These are phyloP conservation scores for Ascocoryne sarcoides DNA, from an alignment of 2,329 filamentous ascomycete species.

Conservation along the genomic window DNA sequence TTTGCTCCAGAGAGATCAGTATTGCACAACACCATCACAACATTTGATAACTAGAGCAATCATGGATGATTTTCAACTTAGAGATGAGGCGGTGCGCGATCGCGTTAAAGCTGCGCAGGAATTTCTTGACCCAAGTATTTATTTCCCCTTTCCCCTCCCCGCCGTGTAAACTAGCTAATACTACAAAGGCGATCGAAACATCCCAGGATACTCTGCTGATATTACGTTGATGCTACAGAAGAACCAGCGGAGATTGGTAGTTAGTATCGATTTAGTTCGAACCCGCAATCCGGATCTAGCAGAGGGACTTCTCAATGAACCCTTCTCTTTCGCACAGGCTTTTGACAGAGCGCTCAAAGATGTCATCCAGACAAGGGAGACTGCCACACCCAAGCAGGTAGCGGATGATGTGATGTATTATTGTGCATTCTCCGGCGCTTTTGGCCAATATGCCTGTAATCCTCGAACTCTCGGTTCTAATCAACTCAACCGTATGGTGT, in stretches of 20 bases:
- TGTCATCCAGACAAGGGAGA: slow-evolving; percentile 71
- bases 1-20: too few species aligned
- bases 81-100: slow-evolving; percentile 77
- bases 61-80: slow-evolving; percentile 65
- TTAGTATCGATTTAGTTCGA: slow-evolving; percentile 85
- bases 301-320: slow-evolving; percentile 66
- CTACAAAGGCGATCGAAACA: slow-evolving; percentile 17
- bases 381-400: slow-evolving; percentile 66
- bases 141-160: slow-evolving; percentile 26
- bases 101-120: slow-evolving; percentile 82
- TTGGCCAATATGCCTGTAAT: slow-evolving; percentile 91
- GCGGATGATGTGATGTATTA: slow-evolving; percentile 81
- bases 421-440: slow-evolving; percentile 93
- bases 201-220: slow-evolving; percentile 73
- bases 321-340: slow-evolving; percentile 80
- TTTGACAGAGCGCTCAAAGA: slow-evolving; percentile 89
- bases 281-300: slow-evolving; percentile 79
- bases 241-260: slow-evolving; percentile 54
- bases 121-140: slow-evolving; percentile 82
- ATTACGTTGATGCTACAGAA: slow-evolving; percentile 72
- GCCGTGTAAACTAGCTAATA: slow-evolving; percentile 21
- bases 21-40: too few species aligned
- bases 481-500: slow-evolving; percentile 94
- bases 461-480: slow-evolving; percentile 82
- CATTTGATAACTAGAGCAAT: too few species aligned